A percentile compares a stretch with the other conserved stretches of the same genome.
Conservation (phyloP, 805 yeast genomes). For the Candida loeiensis region DNA sequence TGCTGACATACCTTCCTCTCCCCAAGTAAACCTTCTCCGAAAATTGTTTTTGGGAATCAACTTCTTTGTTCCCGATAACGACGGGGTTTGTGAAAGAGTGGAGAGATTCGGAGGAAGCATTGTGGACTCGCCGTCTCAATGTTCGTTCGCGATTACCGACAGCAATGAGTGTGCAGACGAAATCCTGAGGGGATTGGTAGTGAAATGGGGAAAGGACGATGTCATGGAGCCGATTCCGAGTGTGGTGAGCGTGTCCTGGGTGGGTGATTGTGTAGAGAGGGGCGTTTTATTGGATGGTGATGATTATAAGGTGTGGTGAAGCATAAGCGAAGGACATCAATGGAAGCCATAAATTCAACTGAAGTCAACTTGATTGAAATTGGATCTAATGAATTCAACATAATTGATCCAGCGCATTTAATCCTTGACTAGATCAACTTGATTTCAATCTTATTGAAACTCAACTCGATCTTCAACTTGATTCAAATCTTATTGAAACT, state of each 20-base stretch:
- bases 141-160: slow-evolving; percentile 38
- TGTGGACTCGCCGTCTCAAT: slow-evolving; percentile 17
- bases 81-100: slow-evolving; percentile 21
- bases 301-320: slow-evolving; percentile 19
- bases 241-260: slow-evolving; percentile 31
- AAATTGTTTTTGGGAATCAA: slow-evolving; percentile 34
- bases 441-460: too few species aligned
- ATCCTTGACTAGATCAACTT: too few species aligned
- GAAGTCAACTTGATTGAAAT: too few species aligned
- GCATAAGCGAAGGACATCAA: neutral
- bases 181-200: slow-evolving; percentile 1
- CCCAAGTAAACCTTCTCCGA: slow-evolving; percentile 14
- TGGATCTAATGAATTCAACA: too few species aligned
- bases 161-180: neutral
- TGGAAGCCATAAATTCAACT: too few species aligned
- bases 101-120: slow-evolving; percentile 45
- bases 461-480: too few species aligned
- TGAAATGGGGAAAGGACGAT: slow-evolving; percentile 12
- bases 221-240: slow-evolving; percentile 25
- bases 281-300: slow-evolving; percentile 27
- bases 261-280: slow-evolving; percentile 26
- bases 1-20: too few species aligned
- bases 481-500: too few species aligned
- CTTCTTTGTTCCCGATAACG: slow-evolving; percentile 26
- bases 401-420: too few species aligned